These are phyloP conservation scores for Hygrophorus russula DNA, from an alignment of 768 basidiomycete species.

Conservation along the genomic window DNA sequence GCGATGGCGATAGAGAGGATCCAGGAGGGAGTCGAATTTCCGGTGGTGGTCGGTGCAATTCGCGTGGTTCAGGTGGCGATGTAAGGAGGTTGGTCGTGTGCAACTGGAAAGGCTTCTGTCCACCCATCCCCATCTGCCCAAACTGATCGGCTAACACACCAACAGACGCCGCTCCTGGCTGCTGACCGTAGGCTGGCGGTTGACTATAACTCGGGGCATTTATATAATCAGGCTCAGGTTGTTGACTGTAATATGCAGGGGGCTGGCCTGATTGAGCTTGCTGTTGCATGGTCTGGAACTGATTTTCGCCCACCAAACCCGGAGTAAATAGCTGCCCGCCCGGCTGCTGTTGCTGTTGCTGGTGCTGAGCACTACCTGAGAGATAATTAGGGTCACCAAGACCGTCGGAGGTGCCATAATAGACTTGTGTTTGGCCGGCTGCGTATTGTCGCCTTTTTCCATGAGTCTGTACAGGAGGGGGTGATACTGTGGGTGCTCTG, in stretches of 20 bases:
- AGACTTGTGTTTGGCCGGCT: constrained; percentile 85
- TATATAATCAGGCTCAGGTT: constrained; percentile 33
- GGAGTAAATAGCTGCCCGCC: constrained; percentile 73
- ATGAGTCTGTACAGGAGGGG: constrained; percentile 35
- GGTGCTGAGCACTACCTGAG: constrained; percentile 26
- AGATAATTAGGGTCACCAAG: constrained; percentile 33
- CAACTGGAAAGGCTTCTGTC: constrained; percentile 67
- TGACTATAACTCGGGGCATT: constrained; percentile 17
- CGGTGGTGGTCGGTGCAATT: constrained; percentile 72
- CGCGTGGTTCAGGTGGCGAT: constrained; percentile 83
- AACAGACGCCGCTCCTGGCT: constrained; percentile 31
- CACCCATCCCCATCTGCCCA: constrained; percentile 74
- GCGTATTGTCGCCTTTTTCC: constrained; percentile 87
- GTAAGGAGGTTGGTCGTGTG: constrained; percentile 89
- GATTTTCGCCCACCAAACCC: constrained; percentile 61
- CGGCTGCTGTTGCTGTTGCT: constrained; percentile 21
- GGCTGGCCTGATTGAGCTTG: constrained; percentile 19
- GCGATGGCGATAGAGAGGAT: constrained; percentile 67
- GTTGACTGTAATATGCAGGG: constrained; percentile 29
- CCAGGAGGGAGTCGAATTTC: constrained; percentile 85
- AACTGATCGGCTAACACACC: constrained; percentile 77
- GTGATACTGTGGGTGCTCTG: constrained; percentile 28
- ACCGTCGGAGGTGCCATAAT: constrained; percentile 47
- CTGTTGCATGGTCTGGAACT: constrained; percentile 55
- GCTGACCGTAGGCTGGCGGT: constrained; percentile 32